A percentile compares a stretch with the other conserved stretches of the same genome.
phyloP scores from a whole-genome alignment of 345 rosid species.

The Acer campestre region DNA sequence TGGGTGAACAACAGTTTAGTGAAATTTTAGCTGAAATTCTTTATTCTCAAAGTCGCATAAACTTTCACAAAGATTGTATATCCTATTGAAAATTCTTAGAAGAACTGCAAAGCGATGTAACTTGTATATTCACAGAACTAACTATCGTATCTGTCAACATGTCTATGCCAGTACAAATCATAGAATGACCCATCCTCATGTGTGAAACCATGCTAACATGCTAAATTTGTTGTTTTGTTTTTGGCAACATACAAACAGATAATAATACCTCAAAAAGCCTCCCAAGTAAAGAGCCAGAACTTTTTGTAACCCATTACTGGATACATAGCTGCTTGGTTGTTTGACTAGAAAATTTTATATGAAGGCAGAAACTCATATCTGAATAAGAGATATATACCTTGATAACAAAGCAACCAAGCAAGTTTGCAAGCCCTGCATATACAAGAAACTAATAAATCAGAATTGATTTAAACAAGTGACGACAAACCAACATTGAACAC shows the following conservation, averaged over 20 bases:
- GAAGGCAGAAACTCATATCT: conserved; percentile 2
- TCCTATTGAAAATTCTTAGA: background rate
- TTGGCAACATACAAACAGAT: background rate
- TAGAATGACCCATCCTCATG: background rate
- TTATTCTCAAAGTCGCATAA: background rate
- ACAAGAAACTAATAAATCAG: conserved; percentile 25
- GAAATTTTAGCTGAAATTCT: background rate
- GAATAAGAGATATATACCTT: conserved; percentile 49
- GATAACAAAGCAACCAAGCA: conserved; percentile 87
- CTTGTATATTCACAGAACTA: background rate
- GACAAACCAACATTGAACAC: background rate
- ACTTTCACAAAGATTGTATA: background rate
- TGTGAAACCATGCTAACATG: background rate
- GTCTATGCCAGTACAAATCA: background rate
- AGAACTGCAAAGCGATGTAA: background rate
- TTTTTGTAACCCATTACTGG: conserved; percentile 10
- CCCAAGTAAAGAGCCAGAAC: conserved; percentile 12
- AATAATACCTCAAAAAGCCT: background rate
- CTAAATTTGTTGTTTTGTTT: background rate
- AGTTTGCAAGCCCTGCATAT: conserved; percentile 94
- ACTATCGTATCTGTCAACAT: background rate
- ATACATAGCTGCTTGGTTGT: background rate
- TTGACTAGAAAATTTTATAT: background rate
- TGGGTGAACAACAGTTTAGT: background rate
- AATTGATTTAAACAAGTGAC: conserved; percentile 6